These are phyloP conservation scores for Gracilariopsis chorda DNA, from an alignment of 23 red algal genomes.

Conservation along the genomic window DNA sequence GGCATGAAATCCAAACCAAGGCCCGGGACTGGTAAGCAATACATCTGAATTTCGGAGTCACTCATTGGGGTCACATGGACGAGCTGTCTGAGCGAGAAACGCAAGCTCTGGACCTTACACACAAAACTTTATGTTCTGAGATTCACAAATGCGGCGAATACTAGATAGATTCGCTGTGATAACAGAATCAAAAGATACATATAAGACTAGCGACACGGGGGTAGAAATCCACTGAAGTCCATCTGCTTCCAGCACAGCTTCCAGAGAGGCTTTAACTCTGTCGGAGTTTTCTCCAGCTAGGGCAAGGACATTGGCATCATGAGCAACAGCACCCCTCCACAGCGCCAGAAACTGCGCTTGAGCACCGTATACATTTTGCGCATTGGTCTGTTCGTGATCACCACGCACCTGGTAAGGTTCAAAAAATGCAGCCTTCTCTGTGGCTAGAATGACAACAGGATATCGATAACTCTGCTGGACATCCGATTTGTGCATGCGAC, in stretches of 20 bases:
- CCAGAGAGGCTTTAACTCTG: neutral
- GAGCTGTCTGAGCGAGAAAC: constrained; percentile 17
- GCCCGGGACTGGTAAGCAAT: constrained; percentile 11
- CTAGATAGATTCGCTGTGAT: constrained; percentile 6
- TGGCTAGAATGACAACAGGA: neutral
- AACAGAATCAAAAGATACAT: constrained; percentile 16
- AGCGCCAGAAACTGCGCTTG: neutral
- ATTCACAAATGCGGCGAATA: constrained; percentile 4
- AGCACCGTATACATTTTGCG: neutral
- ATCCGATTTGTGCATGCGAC: neutral
- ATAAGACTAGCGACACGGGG: neutral
- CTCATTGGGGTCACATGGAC: constrained; percentile 26
- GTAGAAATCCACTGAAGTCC: neutral
- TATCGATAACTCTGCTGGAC: neutral
- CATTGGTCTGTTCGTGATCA: no score
- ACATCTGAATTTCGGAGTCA: constrained; percentile 4
- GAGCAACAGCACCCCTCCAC: neutral
- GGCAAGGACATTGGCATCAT: neutral
- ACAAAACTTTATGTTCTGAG: neutral
- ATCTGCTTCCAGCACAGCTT: neutral
- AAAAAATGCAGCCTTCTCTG: neutral
- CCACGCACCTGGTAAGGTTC: neutral
- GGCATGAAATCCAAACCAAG: constrained; percentile 53
- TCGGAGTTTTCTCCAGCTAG: neutral
- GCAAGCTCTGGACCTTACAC: constrained; percentile 30